Evolutionary conservation across 2,329 filamentous ascomycete genomes (phyloP), one percentile per base, ranked within the genome.

Genomic region (Aspergillus tubingensis): DNA sequence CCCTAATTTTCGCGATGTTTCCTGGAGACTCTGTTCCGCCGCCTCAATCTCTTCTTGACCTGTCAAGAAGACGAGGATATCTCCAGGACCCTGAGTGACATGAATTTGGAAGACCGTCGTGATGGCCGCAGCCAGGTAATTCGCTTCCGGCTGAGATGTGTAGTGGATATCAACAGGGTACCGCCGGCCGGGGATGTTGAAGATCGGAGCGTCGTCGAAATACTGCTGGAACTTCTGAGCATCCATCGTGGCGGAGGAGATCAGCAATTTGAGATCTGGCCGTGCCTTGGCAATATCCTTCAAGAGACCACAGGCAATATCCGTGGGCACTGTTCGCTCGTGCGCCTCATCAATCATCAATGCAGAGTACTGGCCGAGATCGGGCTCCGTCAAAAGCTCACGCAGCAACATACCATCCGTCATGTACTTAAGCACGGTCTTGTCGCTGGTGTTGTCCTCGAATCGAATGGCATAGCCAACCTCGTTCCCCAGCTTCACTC

Each of bases 291-390:
- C 88, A 62, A 98, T 84, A 78, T 98, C 94, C 71, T 97, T 97
- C 59, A 96, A 83, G 36, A 99, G 78, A 10, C 91, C 92, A 61
- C 96, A 85, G 7, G 97, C 78, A 59, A 99, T 93, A 75, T 99
- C 95, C 0, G 94, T 96, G 56, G 92, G 88, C 0, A 98, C 85
- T 0, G 92, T 96, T 67, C 95, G 85, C 74, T 99, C 95, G 84
- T 99, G 95, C 0, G 95, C 95, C 75, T 99, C 95, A 73, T 99
- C 95, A 59, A 99, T 94, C 89, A 99, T 97, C 64, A 99, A 79
- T 11, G 89, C 91, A 5, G 91, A 91, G 69, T 98, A 98, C 15
- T 87, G 87, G 1, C 87, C 85, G 5, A 98, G 80, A 66, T 94
- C 88, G 0, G 94, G 93, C 70, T 96, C 92, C 0, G 91, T 94